Evolutionary conservation across 2,329 filamentous ascomycete species (phyloP).

Genomic region (Colletotrichum sp.): DNA sequence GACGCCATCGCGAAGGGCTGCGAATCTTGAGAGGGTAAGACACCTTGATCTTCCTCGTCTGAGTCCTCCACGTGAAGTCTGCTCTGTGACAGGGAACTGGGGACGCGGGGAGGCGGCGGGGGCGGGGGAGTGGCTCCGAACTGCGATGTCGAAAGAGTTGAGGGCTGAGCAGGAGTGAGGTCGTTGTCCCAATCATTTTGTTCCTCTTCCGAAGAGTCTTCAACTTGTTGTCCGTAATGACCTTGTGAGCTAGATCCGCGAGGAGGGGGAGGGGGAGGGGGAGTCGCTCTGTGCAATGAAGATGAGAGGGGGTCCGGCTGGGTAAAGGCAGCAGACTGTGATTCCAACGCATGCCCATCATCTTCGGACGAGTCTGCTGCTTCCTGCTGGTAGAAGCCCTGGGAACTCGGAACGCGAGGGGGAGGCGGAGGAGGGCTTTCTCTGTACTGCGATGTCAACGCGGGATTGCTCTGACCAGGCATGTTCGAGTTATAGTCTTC

Average conservation of each 20-base stretch:
- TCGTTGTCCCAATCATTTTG: neutral
- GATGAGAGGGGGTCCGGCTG: neutral
- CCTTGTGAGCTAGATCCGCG: neutral
- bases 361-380: neutral
- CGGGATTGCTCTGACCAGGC: neutral
- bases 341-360: neutral
- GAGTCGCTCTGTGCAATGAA: neutral
- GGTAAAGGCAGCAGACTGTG: neutral
- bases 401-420: neutral
- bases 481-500: neutral
- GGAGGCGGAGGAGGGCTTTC: neutral
- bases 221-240: neutral
- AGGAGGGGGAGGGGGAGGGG: neutral
- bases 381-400: neutral
- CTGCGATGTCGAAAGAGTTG: neutral
- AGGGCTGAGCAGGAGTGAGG: neutral
- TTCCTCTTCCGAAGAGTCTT: conserved; percentile 9
- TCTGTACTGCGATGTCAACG: conserved; percentile 7
- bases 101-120: neutral
- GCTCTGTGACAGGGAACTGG: neutral
- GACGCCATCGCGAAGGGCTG: neutral
- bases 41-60: conserved; percentile 8
- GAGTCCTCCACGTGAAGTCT: neutral
- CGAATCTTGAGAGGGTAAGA: neutral
- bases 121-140: neutral